Conservation (phyloP, 768 basidiomycete genomes). For the Trametes sanguinea region DNA sequence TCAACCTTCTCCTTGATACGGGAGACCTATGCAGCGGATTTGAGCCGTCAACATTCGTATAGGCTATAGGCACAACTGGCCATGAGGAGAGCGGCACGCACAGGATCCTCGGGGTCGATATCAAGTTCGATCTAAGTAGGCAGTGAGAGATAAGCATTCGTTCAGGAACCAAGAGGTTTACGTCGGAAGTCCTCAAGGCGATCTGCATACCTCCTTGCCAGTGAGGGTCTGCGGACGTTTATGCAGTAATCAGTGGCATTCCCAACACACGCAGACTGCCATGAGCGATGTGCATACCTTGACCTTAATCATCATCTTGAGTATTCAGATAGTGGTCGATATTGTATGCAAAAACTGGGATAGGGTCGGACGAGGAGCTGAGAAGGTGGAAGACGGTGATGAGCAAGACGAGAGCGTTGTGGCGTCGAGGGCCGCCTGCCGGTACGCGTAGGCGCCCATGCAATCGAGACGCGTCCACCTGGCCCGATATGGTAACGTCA, state of each 20-base stretch:
- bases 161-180: background rate
- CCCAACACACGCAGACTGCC: no score
- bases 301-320: conserved; percentile 82
- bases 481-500: conserved; percentile 18
- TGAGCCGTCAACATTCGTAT: background rate
- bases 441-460: conserved; percentile 16
- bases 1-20: conserved; percentile 98
- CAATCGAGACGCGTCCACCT: conserved; percentile 13
- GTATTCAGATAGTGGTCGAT: background rate
- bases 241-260: conserved; percentile 7
- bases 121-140: conserved; percentile 82
- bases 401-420: conserved; percentile 10
- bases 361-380: no score
- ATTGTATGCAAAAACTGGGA: no score
- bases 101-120: conserved; percentile 89
- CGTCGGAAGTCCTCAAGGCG: background rate
- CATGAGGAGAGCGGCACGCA: conserved; percentile 33
- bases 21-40: conserved; percentile 60
- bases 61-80: background rate
- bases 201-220: conserved; percentile 82
- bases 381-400: background rate
- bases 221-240: conserved; percentile 73
- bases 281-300: conserved; percentile 52
- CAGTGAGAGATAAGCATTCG: background rate
- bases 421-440: conserved; percentile 7